These are phyloP conservation scores for Bryoerythrophyllum caledonicum DNA, from an alignment of 225 moss, liverwort and hornwort species.

Conservation along the genomic window DNA sequence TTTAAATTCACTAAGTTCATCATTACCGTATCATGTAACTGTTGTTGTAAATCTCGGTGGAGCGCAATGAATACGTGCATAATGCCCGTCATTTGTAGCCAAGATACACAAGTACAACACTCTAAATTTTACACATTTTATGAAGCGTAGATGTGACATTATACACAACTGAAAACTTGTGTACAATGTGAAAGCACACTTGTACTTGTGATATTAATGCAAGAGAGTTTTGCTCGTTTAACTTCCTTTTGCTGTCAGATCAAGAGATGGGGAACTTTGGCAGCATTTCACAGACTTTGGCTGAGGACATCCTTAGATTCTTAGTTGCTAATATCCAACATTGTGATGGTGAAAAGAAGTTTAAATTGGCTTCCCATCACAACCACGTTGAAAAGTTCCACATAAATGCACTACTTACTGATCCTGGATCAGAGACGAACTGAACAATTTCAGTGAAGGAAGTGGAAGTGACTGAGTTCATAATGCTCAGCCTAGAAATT, in stretches of 20 bases:
- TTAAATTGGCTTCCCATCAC: background rate
- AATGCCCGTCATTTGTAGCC: background rate
- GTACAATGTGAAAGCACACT: no score
- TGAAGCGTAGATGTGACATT: no score
- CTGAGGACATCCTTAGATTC: no score
- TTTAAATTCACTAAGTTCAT: background rate
- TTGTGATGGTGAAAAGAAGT: background rate
- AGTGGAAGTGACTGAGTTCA: background rate
- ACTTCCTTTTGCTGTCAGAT: no score
- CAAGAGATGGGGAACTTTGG: no score
- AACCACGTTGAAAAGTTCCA: background rate
- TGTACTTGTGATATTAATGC: no score
- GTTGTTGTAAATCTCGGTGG: background rate
- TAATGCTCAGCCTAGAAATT: background rate
- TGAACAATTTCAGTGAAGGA: background rate
- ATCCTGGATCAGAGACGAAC: background rate
- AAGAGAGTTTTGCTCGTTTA: no score
- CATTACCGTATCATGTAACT: background rate
- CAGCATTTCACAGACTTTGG: no score
- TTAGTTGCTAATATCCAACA: no score
- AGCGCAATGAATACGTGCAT: constrained; percentile 1
- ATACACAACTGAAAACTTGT: no score
- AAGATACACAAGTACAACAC: no score
- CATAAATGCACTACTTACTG: background rate
- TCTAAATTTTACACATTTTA: no score